Base-by-base conservation (phyloP, 1,284 basidiomycete genomes). In the Papiliotrema fonsecae region DNA sequence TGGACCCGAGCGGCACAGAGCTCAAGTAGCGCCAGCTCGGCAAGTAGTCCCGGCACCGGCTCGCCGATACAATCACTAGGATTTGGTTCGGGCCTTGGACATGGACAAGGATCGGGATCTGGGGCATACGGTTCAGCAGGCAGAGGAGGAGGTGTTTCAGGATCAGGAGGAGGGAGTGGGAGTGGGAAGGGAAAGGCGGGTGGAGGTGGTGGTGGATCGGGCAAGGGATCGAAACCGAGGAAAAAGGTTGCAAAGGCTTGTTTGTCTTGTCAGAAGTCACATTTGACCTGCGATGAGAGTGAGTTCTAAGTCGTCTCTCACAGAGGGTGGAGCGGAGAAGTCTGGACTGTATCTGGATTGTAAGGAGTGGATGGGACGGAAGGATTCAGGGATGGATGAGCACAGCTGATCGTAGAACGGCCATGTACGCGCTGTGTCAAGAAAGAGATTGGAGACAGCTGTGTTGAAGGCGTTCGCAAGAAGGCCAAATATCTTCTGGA, bases 211-310 rank as follows among this genome's bases (percentile, higher is more conserved):
- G n/a, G n/a, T n/a, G n/a, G n/a, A n/a, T n/a, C n/a, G n/a, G 22
- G 53, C 38, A 35, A 37, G 44, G 32, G 53, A 56, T 41, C 55
- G 45, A 65, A 58, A 53, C 49, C 54, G 48, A 63, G 60, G 78
- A 70, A 67, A 48, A 72, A 72, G 50, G 68, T 70, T 24, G 69
- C 69, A 5, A 72, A 72, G 53, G 94, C 94, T 30, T 98, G 94
- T 69, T 84, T 87, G 53, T 87, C 91, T 56, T 98, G 94, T 73
- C 94, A 97, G 74, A 81, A 78, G 63, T 90, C 90, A 1, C 94
- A 98, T 74, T 78, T 98, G 61, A 98, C 94, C 7, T 98, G 94
- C 71, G 92, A 98, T 71, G 94, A 97, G 67, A 84, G 93, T 96
- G 56, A 68, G 77, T 67, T 43, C n/a, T n/a, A n/a, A n/a, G n/a